A percentile compares a stretch with the other conserved stretches of the same genome.
Evolutionary conservation across 768 basidiomycete genomes (phyloP).

Genomic region (Psilocybe azurescens): DNA sequence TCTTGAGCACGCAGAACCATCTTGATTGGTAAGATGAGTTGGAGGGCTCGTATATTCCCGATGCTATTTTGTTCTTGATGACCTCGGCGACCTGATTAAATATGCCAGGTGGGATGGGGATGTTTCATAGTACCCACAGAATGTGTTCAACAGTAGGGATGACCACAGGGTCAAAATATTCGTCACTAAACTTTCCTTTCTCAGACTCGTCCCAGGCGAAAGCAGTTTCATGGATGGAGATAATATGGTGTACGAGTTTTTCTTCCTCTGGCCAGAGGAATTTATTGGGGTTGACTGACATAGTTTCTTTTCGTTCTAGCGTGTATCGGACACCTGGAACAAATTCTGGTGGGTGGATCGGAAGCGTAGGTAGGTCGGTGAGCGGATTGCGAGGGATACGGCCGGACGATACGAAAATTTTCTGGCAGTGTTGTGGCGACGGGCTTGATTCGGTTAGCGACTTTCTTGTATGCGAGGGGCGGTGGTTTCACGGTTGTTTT

Average conservation of each 20-base stretch:
- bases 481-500: not conserved
- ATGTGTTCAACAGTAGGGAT: slow-evolving; percentile 35
- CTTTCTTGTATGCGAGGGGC: slow-evolving; percentile 36
- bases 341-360: slow-evolving; percentile 37
- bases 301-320: slow-evolving; percentile 27
- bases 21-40: not conserved
- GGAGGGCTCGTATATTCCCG: not conserved
- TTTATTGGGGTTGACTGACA: slow-evolving; percentile 29
- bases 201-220: slow-evolving; percentile 35
- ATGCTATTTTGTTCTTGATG: slow-evolving; percentile 3
- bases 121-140: slow-evolving; percentile 12
- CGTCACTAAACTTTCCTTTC: slow-evolving; percentile 29
- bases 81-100: slow-evolving; percentile 22
- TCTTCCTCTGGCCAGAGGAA: slow-evolving; percentile 43
- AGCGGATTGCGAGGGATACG: slow-evolving; percentile 41
- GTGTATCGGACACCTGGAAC: slow-evolving; percentile 29
- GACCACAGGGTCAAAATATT: slow-evolving; percentile 28
- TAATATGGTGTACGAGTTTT: slow-evolving; percentile 35
- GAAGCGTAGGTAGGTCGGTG: slow-evolving; percentile 27
- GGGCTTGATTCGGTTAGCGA: slow-evolving; percentile 34
- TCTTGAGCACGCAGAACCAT: slow-evolving; percentile 23
- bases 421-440: slow-evolving; percentile 38
- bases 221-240: slow-evolving; percentile 34
- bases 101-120: slow-evolving; percentile 38
- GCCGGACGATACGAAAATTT: slow-evolving; percentile 34